These are phyloP conservation scores for Krasilnikovozyma curviuscula DNA, from an alignment of 768 basidiomycete genomes.

Conservation along the genomic window DNA sequence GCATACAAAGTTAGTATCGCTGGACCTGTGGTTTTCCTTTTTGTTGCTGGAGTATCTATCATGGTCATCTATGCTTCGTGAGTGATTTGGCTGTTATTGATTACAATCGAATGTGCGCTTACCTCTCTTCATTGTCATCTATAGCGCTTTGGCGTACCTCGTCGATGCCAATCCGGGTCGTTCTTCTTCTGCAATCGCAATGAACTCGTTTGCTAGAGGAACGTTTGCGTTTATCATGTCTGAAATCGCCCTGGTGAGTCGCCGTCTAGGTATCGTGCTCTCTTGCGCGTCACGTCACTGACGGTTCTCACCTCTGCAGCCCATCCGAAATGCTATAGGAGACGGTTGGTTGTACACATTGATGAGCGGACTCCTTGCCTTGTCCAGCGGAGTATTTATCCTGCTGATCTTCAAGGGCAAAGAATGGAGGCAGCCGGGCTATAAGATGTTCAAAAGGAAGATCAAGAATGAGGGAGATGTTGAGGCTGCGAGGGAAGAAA, in stretches of 20 bases:
- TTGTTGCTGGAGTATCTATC: conserved; percentile 50
- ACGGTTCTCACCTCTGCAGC: not conserved
- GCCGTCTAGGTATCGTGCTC: too few species aligned
- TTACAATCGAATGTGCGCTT: not conserved
- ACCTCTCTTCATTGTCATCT: conserved; percentile 38
- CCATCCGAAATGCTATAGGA: conserved; percentile 42
- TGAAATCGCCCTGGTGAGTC: conserved; percentile 54
- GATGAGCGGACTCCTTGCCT: conserved; percentile 37
- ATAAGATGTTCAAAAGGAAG: conserved; percentile 28
- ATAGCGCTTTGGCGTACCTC: conserved; percentile 58
- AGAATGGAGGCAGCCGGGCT: conserved; percentile 39
- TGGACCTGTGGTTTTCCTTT: conserved; percentile 50
- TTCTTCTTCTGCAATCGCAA: conserved; percentile 49
- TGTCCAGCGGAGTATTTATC: conserved; percentile 40
- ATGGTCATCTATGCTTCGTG: conserved; percentile 29
- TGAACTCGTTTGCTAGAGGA: conserved; percentile 60
- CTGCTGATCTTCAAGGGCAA: conserved; percentile 42
- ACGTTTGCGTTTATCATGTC: conserved; percentile 45
- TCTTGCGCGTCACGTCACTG: not conserved
- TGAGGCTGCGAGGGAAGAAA: too few species aligned
- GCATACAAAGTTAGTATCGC: conserved; percentile 38
- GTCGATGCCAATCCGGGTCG: conserved; percentile 72
- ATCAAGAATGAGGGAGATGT: not conserved
- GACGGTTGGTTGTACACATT: conserved; percentile 65
- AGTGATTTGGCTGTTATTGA: not conserved